Percentiles rank a stretch among this genome's conserved stretches.
phyloP scores from a whole-genome alignment of 257 asterid genomes.

The Primulina eburnea region DNA sequence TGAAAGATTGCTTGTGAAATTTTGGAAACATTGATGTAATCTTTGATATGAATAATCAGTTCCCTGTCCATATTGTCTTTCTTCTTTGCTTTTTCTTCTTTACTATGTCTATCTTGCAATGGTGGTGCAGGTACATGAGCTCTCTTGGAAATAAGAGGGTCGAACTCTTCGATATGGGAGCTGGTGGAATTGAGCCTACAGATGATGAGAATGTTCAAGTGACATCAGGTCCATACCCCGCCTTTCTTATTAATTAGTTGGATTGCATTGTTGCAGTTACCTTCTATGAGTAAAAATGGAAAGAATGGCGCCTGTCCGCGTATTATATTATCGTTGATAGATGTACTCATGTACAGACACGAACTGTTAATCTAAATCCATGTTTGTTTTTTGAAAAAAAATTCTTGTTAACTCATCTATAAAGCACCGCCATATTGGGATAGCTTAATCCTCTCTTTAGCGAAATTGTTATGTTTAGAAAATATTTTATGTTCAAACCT shows the following conservation, averaged over 20 bases:
- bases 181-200: slow-evolving; percentile 73
- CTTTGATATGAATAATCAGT: background rate
- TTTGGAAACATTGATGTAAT: background rate
- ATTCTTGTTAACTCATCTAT: background rate
- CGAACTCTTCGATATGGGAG: slow-evolving; percentile 92
- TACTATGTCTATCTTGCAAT: slow-evolving; percentile 8
- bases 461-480: background rate
- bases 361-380: background rate
- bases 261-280: slow-evolving; percentile 1
- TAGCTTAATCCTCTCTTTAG: background rate
- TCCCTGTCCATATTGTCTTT: slow-evolving; percentile 4
- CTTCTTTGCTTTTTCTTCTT: slow-evolving; percentile 9
- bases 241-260: slow-evolving; percentile 9
- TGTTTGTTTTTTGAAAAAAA: too few species aligned
- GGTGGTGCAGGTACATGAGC: slow-evolving; percentile 76
- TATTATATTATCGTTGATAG: background rate
- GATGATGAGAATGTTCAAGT: slow-evolving; percentile 83
- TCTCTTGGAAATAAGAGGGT: slow-evolving; percentile 91
- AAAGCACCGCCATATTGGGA: background rate
- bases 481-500: too few species aligned
- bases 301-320: slow-evolving; percentile 11
- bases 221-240: slow-evolving; percentile 70
- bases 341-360: slow-evolving; percentile 10
- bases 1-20: slow-evolving; percentile 5
- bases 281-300: slow-evolving; percentile 14